These are phyloP conservation scores for Nannochloropsis salina DNA, from an alignment of 108 stramenopile genomes.

Conservation along the genomic window DNA sequence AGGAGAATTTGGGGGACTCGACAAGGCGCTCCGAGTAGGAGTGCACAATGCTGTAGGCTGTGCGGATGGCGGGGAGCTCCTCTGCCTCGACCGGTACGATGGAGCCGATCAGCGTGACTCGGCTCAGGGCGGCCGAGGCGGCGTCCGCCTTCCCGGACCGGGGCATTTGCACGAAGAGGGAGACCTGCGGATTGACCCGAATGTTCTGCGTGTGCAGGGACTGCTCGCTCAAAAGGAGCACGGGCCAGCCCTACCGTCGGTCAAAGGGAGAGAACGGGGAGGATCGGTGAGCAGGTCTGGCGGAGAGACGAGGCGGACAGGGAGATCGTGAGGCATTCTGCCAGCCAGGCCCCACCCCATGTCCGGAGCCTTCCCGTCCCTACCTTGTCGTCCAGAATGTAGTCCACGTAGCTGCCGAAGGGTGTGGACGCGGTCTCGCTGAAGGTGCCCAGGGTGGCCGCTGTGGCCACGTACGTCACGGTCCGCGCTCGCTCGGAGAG, in stretches of 20 bases:
- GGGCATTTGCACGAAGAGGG: constrained; percentile 29
- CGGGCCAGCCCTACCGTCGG: constrained; percentile 58
- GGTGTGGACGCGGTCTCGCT: constrained; percentile 73
- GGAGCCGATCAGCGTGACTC: constrained; percentile 79
- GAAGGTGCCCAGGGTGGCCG: constrained; percentile 53
- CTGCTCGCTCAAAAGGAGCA: constrained; percentile 87
- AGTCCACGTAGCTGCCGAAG: constrained; percentile 91
- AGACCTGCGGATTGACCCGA: constrained; percentile 42
- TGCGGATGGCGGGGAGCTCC: constrained; percentile 32
- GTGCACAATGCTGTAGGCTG: constrained; percentile 79
- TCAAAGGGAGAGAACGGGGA: neutral
- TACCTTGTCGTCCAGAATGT: constrained; percentile 84
- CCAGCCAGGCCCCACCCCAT: neutral
- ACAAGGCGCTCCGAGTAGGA: constrained; percentile 90
- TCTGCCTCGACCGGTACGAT: constrained; percentile 67
- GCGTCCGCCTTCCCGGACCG: constrained; percentile 33
- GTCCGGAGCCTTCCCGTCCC: neutral
- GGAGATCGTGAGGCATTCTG: neutral
- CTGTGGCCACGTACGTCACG: constrained; percentile 52
- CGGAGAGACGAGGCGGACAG: neutral
- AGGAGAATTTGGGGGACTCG: constrained; percentile 82
- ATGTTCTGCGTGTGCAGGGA: constrained; percentile 92
- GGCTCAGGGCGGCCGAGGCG: constrained; percentile 62
- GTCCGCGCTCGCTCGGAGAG: constrained; percentile 41
- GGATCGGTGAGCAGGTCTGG: neutral